phyloP scores from a whole-genome alignment of 2,329 filamentous ascomycete genomes.

The Simplicillium sp. region DNA sequence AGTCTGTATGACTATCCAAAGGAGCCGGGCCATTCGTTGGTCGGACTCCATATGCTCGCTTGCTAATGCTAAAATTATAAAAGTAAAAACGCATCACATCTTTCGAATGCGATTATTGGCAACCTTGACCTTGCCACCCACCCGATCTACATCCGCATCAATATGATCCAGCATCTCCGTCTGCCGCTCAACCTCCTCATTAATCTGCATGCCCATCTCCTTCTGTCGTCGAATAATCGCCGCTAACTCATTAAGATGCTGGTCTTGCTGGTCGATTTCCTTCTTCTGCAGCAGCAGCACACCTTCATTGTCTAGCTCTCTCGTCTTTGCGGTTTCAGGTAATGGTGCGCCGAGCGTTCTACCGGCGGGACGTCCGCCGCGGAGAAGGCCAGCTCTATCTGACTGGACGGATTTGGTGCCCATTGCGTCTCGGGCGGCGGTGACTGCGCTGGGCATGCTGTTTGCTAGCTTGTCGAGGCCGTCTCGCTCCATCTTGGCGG shows the following conservation, averaged over 20 bases:
- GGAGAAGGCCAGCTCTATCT: slow-evolving; percentile 41
- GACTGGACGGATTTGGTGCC: slow-evolving; percentile 36
- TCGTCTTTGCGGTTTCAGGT: slow-evolving; percentile 65
- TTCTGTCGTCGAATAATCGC: slow-evolving; percentile 63
- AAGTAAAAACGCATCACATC: slow-evolving; percentile 32
- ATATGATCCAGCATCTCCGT: slow-evolving; percentile 59
- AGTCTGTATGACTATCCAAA: too few relatives aligned
- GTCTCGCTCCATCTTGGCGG: slow-evolving; percentile 64
- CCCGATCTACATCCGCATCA: slow-evolving; percentile 55
- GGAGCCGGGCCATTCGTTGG: too few relatives aligned
- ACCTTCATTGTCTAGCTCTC: slow-evolving; percentile 67
- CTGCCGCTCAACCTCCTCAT: slow-evolving; percentile 63
- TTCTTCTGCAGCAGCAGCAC: slow-evolving; percentile 65
- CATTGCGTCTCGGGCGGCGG: slow-evolving; percentile 27
- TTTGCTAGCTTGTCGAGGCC: slow-evolving; percentile 65
- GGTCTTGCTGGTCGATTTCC: slow-evolving; percentile 66
- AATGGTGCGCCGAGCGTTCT: slow-evolving; percentile 64
- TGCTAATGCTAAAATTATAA: too few relatives aligned
- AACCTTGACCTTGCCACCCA: slow-evolving; percentile 60
- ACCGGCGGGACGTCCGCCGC: slow-evolving; percentile 32
- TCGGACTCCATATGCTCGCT: too few relatives aligned
- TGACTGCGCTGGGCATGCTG: slow-evolving; percentile 28
- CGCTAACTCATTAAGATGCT: slow-evolving; percentile 58
- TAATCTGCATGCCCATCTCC: slow-evolving; percentile 69
- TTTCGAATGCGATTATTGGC: slow-evolving; percentile 65